Evolutionary conservation across 306 rosid species (phyloP).

Genomic region (Prunus davidiana): DNA sequence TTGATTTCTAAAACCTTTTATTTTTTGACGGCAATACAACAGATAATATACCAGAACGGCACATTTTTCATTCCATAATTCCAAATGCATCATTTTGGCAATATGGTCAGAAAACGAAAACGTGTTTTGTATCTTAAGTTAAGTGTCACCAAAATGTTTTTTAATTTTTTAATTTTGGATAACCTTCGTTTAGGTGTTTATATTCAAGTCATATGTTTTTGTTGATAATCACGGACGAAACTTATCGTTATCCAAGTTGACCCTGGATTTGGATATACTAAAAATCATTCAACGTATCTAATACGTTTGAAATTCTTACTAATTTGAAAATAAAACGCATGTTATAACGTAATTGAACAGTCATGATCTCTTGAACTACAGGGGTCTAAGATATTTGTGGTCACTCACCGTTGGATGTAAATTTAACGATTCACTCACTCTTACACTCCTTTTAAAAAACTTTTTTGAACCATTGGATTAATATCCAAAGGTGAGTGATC

Average conservation of each 20-base stretch:
- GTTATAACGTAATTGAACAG: neutral
- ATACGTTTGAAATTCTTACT: too few relatives aligned
- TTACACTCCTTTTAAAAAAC: too few relatives aligned
- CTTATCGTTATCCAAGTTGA: neutral
- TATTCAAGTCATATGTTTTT: conserved; percentile 29
- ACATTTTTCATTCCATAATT: neutral
- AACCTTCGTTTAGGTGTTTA: conserved; percentile 14
- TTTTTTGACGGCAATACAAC: too few relatives aligned
- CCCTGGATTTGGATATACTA: neutral
- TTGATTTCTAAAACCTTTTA: neutral
- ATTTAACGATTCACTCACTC: too few relatives aligned
- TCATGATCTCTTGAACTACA: too few relatives aligned
- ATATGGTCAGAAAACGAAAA: neutral
- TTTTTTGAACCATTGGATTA: too few relatives aligned
- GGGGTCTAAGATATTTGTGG: too few relatives aligned
- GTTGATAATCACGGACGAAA: conserved; percentile 18
- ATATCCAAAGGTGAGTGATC: too few relatives aligned
- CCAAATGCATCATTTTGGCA: neutral
- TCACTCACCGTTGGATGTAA: too few relatives aligned
- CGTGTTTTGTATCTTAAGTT: conserved; percentile 1
- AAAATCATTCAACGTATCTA: too few relatives aligned
- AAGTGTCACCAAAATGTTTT: neutral
- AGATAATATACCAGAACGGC: neutral
- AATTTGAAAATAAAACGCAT: neutral
- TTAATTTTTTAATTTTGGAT: conserved; percentile 12